These are phyloP conservation scores for Penicillium diatomitis DNA, from an alignment of 495 filamentous ascomycete species.

Conservation along the genomic window DNA sequence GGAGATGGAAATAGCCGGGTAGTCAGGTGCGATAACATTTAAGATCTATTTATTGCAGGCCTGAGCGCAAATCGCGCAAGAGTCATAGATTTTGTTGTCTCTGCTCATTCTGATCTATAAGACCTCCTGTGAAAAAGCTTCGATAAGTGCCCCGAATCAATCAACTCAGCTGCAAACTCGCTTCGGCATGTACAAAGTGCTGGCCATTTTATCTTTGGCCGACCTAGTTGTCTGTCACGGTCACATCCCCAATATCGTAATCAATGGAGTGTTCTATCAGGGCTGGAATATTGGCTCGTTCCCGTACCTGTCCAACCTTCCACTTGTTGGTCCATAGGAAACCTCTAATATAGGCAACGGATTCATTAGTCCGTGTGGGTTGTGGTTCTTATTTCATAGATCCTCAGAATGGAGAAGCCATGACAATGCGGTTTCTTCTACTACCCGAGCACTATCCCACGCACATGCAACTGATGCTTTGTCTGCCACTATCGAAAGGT, in stretches of 20 bases:
- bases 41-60: too few species aligned
- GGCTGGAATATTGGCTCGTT: slow-evolving; percentile 37
- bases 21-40: too few species aligned
- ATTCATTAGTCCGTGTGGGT: slow-evolving; percentile 39
- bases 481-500: slow-evolving; percentile 14
- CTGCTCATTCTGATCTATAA: too few species aligned
- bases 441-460: too few species aligned
- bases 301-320: slow-evolving; percentile 30
- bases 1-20: too few species aligned
- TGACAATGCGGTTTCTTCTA: too few species aligned
- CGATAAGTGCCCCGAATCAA: too few species aligned
- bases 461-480: slow-evolving; percentile 26
- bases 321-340: slow-evolving; percentile 45
- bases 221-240: not conserved
- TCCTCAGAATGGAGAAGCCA: too few species aligned
- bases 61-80: too few species aligned
- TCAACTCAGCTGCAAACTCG: not conserved
- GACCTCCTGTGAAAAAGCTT: too few species aligned
- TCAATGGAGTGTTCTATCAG: slow-evolving; percentile 22
- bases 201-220: not conserved
- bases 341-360: slow-evolving; percentile 47
- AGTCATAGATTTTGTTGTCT: too few species aligned
- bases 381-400: not conserved
- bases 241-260: not conserved
- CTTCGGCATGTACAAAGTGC: not conserved